A percentile compares a stretch with the other conserved stretches of the same genome.
These are phyloP conservation scores for Clonostachys byssicola DNA, from an alignment of 2,329 filamentous ascomycete genomes.

Conservation along the genomic window DNA sequence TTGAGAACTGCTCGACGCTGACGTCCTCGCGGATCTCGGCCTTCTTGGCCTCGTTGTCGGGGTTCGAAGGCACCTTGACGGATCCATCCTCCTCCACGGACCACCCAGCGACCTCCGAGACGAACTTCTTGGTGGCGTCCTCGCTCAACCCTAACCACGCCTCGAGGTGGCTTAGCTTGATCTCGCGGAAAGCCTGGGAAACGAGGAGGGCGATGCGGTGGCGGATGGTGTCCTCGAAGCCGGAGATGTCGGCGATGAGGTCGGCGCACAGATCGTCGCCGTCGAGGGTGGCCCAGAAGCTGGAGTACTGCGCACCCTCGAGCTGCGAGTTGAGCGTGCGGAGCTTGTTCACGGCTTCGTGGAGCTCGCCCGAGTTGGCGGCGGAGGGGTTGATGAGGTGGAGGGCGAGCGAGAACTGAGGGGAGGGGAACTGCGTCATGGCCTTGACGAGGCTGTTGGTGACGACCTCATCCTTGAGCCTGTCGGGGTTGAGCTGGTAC, in stretches of 20 bases:
- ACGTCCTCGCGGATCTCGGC: conserved; percentile 94
- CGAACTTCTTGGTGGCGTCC: conserved; percentile 70
- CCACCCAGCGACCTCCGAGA: conserved; percentile 85
- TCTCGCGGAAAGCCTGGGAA: conserved; percentile 73
- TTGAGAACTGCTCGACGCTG: conserved; percentile 79
- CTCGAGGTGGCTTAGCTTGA: conserved; percentile 64
- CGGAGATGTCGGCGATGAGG: conserved; percentile 86
- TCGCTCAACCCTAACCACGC: conserved; percentile 71
- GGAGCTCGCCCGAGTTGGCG: conserved; percentile 64
- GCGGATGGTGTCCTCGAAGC: conserved; percentile 92
- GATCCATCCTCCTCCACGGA: conserved; percentile 61
- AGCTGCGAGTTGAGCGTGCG: conserved; percentile 80
- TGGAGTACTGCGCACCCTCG: conserved; percentile 82
- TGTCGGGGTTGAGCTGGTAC: conserved; percentile 99
- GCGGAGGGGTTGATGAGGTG: conserved; percentile 86
- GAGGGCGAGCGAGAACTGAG: conserved; percentile 91
- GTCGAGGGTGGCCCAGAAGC: conserved; percentile 92
- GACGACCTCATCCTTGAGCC: conserved; percentile 92
- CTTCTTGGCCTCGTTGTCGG: conserved; percentile 96
- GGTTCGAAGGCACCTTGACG: conserved; percentile 82
- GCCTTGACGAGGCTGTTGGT: conserved; percentile 99
- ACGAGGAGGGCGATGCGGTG: conserved; percentile 86
- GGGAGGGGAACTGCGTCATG: conserved; percentile 92
- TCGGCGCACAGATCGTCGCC: conserved; percentile 95
- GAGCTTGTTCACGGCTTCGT: conserved; percentile 89